A percentile compares a stretch with the other conserved stretches of the same genome.
These are phyloP conservation scores for Fusarium sp. DNA, from an alignment of 2,329 filamentous ascomycete genomes.

Conservation along the genomic window DNA sequence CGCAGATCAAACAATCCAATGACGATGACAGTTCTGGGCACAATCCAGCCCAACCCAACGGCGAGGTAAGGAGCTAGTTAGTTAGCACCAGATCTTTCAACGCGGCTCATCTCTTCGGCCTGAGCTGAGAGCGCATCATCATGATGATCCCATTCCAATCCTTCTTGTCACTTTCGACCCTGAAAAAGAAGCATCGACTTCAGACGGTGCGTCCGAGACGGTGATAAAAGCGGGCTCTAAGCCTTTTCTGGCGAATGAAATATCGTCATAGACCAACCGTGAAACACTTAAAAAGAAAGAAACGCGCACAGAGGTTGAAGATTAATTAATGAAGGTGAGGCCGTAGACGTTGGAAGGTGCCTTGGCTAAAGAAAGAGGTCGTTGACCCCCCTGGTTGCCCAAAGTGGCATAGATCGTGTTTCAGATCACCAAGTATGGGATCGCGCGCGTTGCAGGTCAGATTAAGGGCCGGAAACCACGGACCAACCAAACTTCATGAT, in stretches of 20 bases:
- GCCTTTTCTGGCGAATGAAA: neutral
- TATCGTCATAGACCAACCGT: neutral
- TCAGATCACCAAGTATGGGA: slow-evolving; percentile 19
- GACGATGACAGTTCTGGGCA: slow-evolving; percentile 6
- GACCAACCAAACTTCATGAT: slow-evolving; percentile 22
- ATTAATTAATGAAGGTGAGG: slow-evolving; percentile 16
- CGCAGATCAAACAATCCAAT: slow-evolving; percentile 17
- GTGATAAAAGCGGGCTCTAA: slow-evolving; percentile 21
- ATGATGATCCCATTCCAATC: neutral
- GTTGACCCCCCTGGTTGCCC: neutral
- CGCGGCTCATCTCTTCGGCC: slow-evolving; percentile 7
- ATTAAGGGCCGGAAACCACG: slow-evolving; percentile 29
- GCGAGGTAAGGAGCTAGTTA: neutral
- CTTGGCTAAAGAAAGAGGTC: slow-evolving; percentile 2
- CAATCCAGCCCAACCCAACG: neutral
- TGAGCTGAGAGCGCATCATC: slow-evolving; percentile 21
- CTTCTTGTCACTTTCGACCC: slow-evolving; percentile 11
- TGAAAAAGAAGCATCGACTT: slow-evolving; percentile 24
- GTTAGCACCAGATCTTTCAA: neutral
- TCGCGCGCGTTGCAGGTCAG: slow-evolving; percentile 32
- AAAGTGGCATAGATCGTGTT: slow-evolving; percentile 20
- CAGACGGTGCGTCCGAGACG: slow-evolving; percentile 24
- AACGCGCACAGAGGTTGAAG: slow-evolving; percentile 18
- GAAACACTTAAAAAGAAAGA: slow-evolving; percentile 34
- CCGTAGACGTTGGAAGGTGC: slow-evolving; percentile 26